Conservation (phyloP, 73 alveolate species). For the Paramecium octaurelia region DNA sequence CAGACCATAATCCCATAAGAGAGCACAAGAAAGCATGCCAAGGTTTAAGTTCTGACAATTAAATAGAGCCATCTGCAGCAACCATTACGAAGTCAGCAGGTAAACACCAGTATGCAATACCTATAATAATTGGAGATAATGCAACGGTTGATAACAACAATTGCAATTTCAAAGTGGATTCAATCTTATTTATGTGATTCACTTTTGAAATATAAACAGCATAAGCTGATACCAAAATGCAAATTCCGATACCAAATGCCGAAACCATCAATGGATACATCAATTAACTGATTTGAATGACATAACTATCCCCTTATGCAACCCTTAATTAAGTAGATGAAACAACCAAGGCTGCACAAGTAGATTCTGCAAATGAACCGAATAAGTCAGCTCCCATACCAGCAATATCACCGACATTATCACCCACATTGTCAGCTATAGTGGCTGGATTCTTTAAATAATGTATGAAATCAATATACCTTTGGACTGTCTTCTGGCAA, state of each 20-base stretch:
- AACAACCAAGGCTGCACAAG: conserved; percentile 93
- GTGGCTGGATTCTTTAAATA: conserved; percentile 76
- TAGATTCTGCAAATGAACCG: conserved; percentile 94
- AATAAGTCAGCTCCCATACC: conserved; percentile 95
- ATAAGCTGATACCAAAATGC: conserved; percentile 56
- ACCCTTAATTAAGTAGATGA: conserved; percentile 73
- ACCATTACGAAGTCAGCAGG: conserved; percentile 72
- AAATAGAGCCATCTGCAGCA: neutral
- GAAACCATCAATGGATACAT: conserved; percentile 81
- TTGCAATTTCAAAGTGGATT: conserved; percentile 58
- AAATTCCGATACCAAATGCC: conserved; percentile 68
- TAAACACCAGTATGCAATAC: conserved; percentile 49
- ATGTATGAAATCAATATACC: neutral
- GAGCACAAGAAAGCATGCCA: conserved; percentile 70
- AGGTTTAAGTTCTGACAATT: neutral
- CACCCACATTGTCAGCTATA: conserved; percentile 90
- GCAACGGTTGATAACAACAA: conserved; percentile 65
- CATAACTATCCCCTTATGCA: neutral
- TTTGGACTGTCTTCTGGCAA: conserved; percentile 83
- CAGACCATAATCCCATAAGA: conserved; percentile 85
- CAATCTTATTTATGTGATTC: conserved; percentile 64
- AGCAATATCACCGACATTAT: conserved; percentile 88
- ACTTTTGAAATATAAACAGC: conserved; percentile 64
- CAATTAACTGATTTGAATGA: conserved; percentile 58
- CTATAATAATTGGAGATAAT: conserved; percentile 61